Base-by-base conservation (phyloP, 1,139 yeast species). In the Suhomyces bolitotheri region DNA sequence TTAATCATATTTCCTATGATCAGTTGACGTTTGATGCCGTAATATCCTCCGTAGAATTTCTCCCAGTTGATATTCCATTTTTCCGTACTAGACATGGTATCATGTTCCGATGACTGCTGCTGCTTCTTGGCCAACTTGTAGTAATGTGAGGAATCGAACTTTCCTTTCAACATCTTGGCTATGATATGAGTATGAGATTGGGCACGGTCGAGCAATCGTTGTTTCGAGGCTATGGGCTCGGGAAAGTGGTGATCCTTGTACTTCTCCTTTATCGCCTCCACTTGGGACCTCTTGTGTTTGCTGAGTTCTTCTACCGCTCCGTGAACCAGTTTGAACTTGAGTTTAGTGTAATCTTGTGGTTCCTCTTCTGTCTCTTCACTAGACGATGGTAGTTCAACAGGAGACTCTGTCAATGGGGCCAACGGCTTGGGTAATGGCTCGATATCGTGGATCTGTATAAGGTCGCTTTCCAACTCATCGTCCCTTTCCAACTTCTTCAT, bases 21-120 rank as follows among this genome's bases (percentile, higher is more conserved):
- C 36, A 72, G 64, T 44, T 82, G 86, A 36, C 88, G 60, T 40
- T 68, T 66, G 25, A 73, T 56, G 0, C 90, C 90, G 46, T 73
- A 73, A 49, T 73, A 82, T 0, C 90, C 90, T n/a, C 78, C 79
- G 7, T 66, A 60, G 46, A 73, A 80, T 16, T 54, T 47, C 10
- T 57, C 47, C 62, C 81, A 71, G 21, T 76, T 68, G 14, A 80
- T 51, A 10, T 57, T 58, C 48, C 72, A 61, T 29, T 76, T 64
- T 30, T 80, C 85, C 16, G 59, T 53, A 14, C 61, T 62, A 3
- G 82, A 64, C 46, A 82, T 60, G 1, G 73, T 60, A 3, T 71
- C 63, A 25, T 69, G 63, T 2, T 52, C 44, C 0, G 82, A 76
- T 1, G 49, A 42, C 8, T 56, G 43, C 14, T 54, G 57, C 31